Evolutionary conservation across 164 flowering plant genomes (phyloP), one percentile per base, ranked within the genome.

Genomic region (Vitis riparia): DNA sequence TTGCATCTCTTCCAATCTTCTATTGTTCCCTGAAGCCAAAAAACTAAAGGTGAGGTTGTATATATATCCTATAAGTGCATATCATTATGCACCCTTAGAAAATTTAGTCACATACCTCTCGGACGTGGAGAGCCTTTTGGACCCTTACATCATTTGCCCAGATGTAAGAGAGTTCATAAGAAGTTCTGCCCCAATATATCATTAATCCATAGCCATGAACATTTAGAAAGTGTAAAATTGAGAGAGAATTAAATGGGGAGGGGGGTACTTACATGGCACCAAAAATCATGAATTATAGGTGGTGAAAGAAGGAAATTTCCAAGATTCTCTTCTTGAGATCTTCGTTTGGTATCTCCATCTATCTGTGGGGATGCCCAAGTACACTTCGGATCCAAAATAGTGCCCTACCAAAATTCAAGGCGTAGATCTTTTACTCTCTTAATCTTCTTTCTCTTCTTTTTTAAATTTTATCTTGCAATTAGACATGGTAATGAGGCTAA

Each of bases 81-180:
- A 19, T 8, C 14, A 57, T 23, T 57, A 13, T 57, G 14, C 17
- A 16, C 8, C 9, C 17, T 15, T 1, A 9, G 17, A 57, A 9
- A 16, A 23, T 23, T 13, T 57, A 12, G 60, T 14, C 13, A 15
- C 44, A 51, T 62, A 73, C 76, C 76, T 47, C 5, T 4, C 71
- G 64, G 16, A 71, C 62, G 29, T 67, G 64, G 15, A 71, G 48
- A n/a, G 78, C 74, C 1, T 61, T 63, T 32, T 56, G 66, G 27
- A 75, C 78, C 1, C 51, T 48, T 6, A 52, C 23, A 63, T 73
- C 68, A 50, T 73, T 73, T 29, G 72, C 67, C 76, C 76, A 73
- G 14, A 16, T 9, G n/a, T 68, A 65, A 15, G 72, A 62, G 23
- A 68, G 62, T 16, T 1, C 6, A 60, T 60, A 60, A 44, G 63